Evolutionary conservation across 371 early-diverging fungal species (phyloP).

Genomic region (Quaeritorhiza haematococci): DNA sequence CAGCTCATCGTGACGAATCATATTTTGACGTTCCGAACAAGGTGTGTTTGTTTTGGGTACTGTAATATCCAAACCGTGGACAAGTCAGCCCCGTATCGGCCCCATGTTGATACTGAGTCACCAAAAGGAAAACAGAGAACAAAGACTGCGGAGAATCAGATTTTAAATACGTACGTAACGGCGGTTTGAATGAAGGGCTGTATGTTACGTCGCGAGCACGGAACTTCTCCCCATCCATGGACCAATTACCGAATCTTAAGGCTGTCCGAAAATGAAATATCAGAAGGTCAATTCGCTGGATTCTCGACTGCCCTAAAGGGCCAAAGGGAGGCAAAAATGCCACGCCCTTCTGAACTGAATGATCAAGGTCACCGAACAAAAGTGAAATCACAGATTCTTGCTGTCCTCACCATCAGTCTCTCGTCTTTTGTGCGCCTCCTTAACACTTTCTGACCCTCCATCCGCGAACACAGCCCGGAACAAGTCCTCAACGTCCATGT

Average conservation of each 20-base stretch:
- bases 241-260: too few species aligned
- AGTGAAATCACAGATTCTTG: too few species aligned
- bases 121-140: too few species aligned
- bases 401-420: constrained; percentile 10
- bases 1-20: constrained; percentile 6
- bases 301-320: neutral
- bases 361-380: too few species aligned
- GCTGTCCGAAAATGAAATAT: neutral
- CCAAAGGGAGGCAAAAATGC: neutral
- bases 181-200: too few species aligned
- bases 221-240: too few species aligned
- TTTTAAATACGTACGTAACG: too few species aligned
- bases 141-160: too few species aligned
- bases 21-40: constrained; percentile 15
- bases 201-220: too few species aligned
- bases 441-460: constrained; percentile 8
- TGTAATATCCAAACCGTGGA: too few species aligned
- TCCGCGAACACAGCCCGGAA: constrained; percentile 18
- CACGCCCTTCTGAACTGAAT: neutral
- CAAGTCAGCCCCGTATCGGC: too few species aligned
- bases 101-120: too few species aligned
- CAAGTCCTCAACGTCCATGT: constrained; percentile 17
- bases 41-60: constrained; percentile 5
- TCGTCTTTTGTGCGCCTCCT: constrained; percentile 18
- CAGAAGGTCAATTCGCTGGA: neutral